phyloP scores from a whole-genome alignment of 306 rosid genomes.

The Prunus persica region Prunus_persica_NCBIv2 NC_034012.1:3606001-3606500 shows the following conservation, averaged over 20 bases:
- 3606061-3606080: neutral
- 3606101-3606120: neutral
- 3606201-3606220: neutral
- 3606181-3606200: too few relatives aligned
- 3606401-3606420: too few relatives aligned
- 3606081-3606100: neutral
- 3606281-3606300: neutral
- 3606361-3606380: too few relatives aligned
- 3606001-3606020: neutral
- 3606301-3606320: too few relatives aligned
- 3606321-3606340: too few relatives aligned
- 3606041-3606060: neutral
- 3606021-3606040: neutral
- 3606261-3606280: neutral
- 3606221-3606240: neutral
- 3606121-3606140: rapidly evolving
- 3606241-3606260: neutral
- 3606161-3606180: too few relatives aligned
- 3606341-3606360: too few relatives aligned
- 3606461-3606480: too few relatives aligned
- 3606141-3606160: too few relatives aligned
- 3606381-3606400: too few relatives aligned
- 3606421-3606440: rapidly evolving
- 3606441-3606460: too few relatives aligned
- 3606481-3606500: too few relatives aligned